Base-by-base conservation (phyloP, 345 rosid species). In the Jatropha curcas region DNA sequence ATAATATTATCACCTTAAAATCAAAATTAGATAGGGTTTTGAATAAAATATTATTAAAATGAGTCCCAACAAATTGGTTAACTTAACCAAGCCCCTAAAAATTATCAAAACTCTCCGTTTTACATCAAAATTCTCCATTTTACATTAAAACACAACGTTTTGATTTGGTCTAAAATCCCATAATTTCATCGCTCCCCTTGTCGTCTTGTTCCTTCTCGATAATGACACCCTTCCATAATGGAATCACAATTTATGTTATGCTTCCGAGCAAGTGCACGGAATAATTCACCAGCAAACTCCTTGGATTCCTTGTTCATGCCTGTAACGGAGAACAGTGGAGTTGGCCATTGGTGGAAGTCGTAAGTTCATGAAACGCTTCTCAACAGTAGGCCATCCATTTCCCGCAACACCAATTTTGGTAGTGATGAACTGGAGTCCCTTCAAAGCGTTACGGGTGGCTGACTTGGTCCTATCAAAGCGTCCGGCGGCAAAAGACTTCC, bases 221-320 rank as follows among this genome's bases (percentile, higher is more conserved):
- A n/a, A n/a, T n/a, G n/a, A n/a, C n/a, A n/a, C n/a, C n/a, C n/a
- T n/a, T n/a, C n/a, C n/a, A n/a, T 83, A 73, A 94, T 88, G 27
- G 83, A 82, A 68, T 94, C 97, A 0, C 92, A 88, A 24, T 57
- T 58, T 53, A 91, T 83, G 71, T 86, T 82, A 43, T 86, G 83
- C 52, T 87, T 83, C 71, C 89, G 85, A 34, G 96, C 96, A 14
- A 94, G 83, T 34, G 97, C 94, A 10, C 86, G 79, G 34, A 90
- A 92, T 65, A 94, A 82, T 80, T 86, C 97, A 8, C 82, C 88
- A 0, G 97, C 98, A 28, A 94, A 94, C 59, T 90, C 98, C 79
- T 91, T 88, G 0, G 98, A 94, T 31, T 93, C 93, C 71, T 82
- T 88, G 76, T 88, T n/a, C 96, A 91, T 91, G 12, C 97, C 98